A percentile compares a stretch with the other conserved stretches of the same genome.
Conservation (phyloP, 805 yeast genomes). For the Yamadazyma akitaensis region DNA sequence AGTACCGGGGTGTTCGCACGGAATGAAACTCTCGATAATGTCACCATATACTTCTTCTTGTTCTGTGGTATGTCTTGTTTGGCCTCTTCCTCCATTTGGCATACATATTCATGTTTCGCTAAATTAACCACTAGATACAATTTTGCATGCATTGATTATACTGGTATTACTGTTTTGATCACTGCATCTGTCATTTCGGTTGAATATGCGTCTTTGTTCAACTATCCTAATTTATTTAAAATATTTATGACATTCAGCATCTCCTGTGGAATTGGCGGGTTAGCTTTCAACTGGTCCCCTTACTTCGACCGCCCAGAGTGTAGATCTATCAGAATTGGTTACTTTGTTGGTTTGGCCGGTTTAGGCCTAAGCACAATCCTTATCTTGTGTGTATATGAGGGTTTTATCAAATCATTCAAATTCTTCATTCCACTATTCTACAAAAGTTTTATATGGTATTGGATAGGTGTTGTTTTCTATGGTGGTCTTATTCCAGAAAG, state of each 20-base stretch:
- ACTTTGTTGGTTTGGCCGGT: conserved; percentile 73
- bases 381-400: conserved; percentile 53
- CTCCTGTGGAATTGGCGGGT: conserved; percentile 67
- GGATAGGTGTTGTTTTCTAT: conserved; percentile 80
- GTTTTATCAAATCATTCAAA: conserved; percentile 47
- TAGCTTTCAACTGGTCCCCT: conserved; percentile 87
- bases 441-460: conserved; percentile 71
- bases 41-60: conserved; percentile 62
- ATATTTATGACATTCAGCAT: conserved; percentile 60
- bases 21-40: conserved; percentile 42
- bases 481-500: conserved; percentile 88
- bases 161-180: conserved; percentile 88
- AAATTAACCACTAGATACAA: conserved; percentile 57
- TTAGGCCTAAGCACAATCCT: conserved; percentile 69
- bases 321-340: conserved; percentile 72
- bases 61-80: conserved; percentile 75
- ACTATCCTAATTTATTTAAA: conserved; percentile 48
- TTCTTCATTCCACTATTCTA: conserved; percentile 65
- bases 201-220: conserved; percentile 73
- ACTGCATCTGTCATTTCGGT: conserved; percentile 86
- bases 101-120: conserved; percentile 81
- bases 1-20: conserved; percentile 44
- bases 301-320: conserved; percentile 85
- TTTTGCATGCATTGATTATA: conserved; percentile 92
- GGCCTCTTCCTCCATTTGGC: conserved; percentile 82